These are phyloP conservation scores for Hygrocybe coccinea DNA, from an alignment of 768 basidiomycete genomes.

Conservation along the genomic window DNA sequence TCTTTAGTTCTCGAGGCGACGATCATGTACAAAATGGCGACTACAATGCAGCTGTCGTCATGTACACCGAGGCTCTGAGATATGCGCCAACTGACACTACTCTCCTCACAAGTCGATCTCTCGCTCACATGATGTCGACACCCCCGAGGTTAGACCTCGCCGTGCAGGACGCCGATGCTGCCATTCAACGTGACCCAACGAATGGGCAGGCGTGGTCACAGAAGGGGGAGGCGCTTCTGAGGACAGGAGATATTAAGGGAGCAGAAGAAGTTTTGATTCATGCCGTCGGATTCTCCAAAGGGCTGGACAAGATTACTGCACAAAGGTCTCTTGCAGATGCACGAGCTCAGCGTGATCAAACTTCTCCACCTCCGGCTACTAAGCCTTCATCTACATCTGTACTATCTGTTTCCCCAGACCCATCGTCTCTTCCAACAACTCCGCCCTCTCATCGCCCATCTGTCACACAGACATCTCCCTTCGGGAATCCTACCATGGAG, in stretches of 20 bases:
- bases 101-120: conserved; percentile 1
- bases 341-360: neutral
- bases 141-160: conserved; percentile 3
- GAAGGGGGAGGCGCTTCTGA: conserved; percentile 1
- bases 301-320: neutral
- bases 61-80: conserved; percentile 1
- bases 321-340: conserved; percentile 2
- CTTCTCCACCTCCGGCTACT: neutral
- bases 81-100: neutral
- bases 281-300: conserved; percentile 3
- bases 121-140: conserved; percentile 3
- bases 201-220: conserved; percentile 6
- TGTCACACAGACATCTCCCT: neutral
- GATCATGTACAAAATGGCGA: conserved; percentile 1
- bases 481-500: neutral
- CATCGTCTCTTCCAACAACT: neutral
- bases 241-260: neutral
- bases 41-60: neutral
- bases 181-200: conserved; percentile 1
- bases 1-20: conserved; percentile 3
- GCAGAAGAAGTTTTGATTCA: conserved; percentile 2
- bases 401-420: neutral
- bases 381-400: neutral
- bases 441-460: neutral
- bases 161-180: conserved; percentile 4